Evolutionary conservation across 2,329 filamentous ascomycete genomes (phyloP).

Genomic region (Chalaropsis thielavioides): DNA sequence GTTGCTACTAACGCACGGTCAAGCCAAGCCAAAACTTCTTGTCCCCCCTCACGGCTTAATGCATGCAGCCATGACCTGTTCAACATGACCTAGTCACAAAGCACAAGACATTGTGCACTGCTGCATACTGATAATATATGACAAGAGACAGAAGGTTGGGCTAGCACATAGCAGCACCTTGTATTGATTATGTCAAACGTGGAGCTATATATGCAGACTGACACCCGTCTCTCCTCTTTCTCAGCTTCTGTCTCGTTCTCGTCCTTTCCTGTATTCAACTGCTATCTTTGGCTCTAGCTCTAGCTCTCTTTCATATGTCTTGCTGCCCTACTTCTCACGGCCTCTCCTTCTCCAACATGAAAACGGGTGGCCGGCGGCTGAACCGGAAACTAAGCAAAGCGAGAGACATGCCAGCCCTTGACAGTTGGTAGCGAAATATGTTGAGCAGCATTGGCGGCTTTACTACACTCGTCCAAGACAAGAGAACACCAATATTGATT

Average conservation of each 20-base stretch:
- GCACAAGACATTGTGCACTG: neutral
- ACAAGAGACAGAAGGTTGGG: neutral
- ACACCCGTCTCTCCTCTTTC: too few relatives aligned
- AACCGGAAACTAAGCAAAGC: neutral
- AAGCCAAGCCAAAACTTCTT: neutral
- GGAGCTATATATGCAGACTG: neutral
- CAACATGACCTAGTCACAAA: neutral
- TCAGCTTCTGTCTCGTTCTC: neutral
- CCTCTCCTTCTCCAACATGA: neutral
- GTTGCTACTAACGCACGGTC: neutral
- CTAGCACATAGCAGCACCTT: neutral
- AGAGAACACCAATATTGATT: neutral
- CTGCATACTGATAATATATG: neutral
- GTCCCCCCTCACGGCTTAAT: neutral
- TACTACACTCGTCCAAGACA: neutral
- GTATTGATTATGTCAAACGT: neutral
- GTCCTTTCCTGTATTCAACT: neutral
- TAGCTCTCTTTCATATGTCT: neutral
- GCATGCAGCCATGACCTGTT: neutral
- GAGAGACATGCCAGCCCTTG: slow-evolving; percentile 1
- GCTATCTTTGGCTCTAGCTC: neutral
- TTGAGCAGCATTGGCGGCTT: neutral
- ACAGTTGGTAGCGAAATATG: neutral
- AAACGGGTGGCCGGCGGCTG: neutral
- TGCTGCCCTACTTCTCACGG: neutral